A percentile compares a stretch with the other conserved stretches of the same genome.
Conservation (phyloP, 768 basidiomycete genomes). For the Porpolomopsis calyptriformis region DNA sequence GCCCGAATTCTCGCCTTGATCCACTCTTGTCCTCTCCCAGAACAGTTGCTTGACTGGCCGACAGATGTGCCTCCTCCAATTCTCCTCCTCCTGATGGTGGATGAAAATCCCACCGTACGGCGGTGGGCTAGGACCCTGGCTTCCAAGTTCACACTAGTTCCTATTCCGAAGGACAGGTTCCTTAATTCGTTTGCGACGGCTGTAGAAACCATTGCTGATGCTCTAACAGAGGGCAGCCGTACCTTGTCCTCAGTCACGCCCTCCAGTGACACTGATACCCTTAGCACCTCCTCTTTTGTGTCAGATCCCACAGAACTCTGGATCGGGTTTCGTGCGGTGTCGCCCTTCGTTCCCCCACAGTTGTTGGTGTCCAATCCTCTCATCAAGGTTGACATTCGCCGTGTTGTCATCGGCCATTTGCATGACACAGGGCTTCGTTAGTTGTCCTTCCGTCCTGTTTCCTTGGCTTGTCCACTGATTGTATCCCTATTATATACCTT, state of each 20-base stretch:
- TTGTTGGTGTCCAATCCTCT: constrained; percentile 23
- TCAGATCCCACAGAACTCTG: constrained; percentile 40
- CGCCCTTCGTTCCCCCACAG: constrained; percentile 47
- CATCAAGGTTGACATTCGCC: constrained; percentile 35
- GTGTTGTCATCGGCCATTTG: constrained; percentile 49
- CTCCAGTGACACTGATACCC: constrained; percentile 2
- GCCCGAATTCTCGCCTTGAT: constrained; percentile 34
- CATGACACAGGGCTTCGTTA: constrained; percentile 50
- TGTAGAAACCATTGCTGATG: constrained; percentile 29
- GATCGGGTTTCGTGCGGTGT: constrained; percentile 31
- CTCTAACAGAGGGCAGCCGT: constrained; percentile 14
- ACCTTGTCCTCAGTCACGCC: background rate
- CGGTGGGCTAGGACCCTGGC: constrained; percentile 49
- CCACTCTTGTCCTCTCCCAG: constrained; percentile 26
- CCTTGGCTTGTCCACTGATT: constrained; percentile 6
- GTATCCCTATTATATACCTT: constrained; percentile 7
- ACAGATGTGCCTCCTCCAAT: constrained; percentile 48
- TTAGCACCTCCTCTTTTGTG: constrained; percentile 15
- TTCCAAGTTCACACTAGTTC: constrained; percentile 25
- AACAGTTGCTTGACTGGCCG: constrained; percentile 41
- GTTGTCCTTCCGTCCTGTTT: constrained; percentile 19
- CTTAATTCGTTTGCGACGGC: constrained; percentile 35
- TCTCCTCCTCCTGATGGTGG: constrained; percentile 47
- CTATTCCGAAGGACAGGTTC: constrained; percentile 42
- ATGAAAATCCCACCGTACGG: constrained; percentile 38